Percentiles rank a stretch among this genome's conserved stretches.
These are phyloP conservation scores for Ceratocystis lukuohia DNA, from an alignment of 2,329 filamentous ascomycete genomes.

Conservation along the genomic window DNA sequence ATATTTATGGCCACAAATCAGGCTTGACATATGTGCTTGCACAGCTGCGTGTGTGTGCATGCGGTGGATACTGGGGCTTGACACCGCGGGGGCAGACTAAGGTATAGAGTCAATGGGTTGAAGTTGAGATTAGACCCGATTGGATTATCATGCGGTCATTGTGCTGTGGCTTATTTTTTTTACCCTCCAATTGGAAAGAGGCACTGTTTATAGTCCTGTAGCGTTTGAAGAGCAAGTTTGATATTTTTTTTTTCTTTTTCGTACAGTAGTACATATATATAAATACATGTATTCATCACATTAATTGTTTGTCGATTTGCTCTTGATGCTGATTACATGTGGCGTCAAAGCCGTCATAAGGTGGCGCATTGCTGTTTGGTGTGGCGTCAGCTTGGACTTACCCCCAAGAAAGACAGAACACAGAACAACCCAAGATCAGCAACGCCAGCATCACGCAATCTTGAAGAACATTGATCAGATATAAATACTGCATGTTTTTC, in stretches of 20 bases:
- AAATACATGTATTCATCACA: too few relatives aligned
- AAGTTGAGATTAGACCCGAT: background rate
- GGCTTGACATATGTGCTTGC: slow-evolving; percentile 41
- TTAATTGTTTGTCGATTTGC: background rate
- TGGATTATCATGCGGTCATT: background rate
- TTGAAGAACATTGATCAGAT: background rate
- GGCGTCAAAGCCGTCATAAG: background rate
- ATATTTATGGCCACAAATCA: slow-evolving; percentile 35
- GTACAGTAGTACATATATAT: too few relatives aligned
- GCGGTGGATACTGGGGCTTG: slow-evolving; percentile 40
- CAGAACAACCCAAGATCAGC: background rate
- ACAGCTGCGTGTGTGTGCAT: slow-evolving; percentile 43
- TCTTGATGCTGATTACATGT: background rate
- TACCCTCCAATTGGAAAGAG: background rate
- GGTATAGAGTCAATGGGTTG: slow-evolving; percentile 2
- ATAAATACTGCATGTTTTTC: too few relatives aligned
- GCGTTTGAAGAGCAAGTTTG: background rate
- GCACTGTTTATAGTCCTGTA: background rate
- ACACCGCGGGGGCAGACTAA: slow-evolving; percentile 15
- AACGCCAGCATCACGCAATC: background rate
- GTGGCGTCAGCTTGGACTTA: slow-evolving; percentile 8
- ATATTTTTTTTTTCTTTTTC: background rate
- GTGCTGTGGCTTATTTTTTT: background rate
- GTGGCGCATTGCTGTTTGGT: background rate
- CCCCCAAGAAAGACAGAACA: slow-evolving; percentile 2